A percentile compares a stretch with the other conserved stretches of the same genome.
phyloP scores from a whole-genome alignment of 495 filamentous ascomycete species.

The Hypoxylon perforatum region DNA sequence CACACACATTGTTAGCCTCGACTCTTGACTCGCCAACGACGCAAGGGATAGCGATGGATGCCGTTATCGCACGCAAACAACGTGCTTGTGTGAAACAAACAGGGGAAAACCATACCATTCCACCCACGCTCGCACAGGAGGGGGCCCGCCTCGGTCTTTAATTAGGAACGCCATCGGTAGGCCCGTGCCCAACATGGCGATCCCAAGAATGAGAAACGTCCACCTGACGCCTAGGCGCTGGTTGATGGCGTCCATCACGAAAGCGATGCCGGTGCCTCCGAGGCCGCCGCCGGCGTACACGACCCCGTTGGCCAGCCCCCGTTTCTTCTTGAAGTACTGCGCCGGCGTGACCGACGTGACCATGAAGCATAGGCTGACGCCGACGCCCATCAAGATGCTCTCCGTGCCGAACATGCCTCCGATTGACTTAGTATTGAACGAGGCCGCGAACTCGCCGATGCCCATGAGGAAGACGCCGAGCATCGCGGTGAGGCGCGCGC shows the following conservation, averaged over 20 bases:
- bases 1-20: not conserved
- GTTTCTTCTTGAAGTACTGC: constrained; percentile 64
- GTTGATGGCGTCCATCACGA: constrained; percentile 60
- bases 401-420: constrained; percentile 66
- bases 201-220: constrained; percentile 64
- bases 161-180: constrained; percentile 67
- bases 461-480: constrained; percentile 60
- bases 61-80: not conserved
- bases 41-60: not conserved
- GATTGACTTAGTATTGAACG: constrained; percentile 60
- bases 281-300: constrained; percentile 65
- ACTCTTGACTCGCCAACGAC: not conserved
- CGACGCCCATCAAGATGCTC: constrained; percentile 64
- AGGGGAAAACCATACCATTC: constrained; percentile 8
- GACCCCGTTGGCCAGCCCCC: constrained; percentile 66
- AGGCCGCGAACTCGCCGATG: constrained; percentile 58
- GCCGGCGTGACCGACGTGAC: constrained; percentile 55
- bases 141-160: constrained; percentile 50
- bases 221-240: constrained; percentile 60
- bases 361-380: constrained; percentile 41
- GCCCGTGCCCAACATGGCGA: constrained; percentile 44
- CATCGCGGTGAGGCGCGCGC: constrained; percentile 55
- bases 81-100: not conserved
- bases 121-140: constrained; percentile 10
- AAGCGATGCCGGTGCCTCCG: constrained; percentile 61